These are phyloP conservation scores for Trifolium fragiferum DNA, from an alignment of 306 rosid species.

Conservation along the genomic window DNA sequence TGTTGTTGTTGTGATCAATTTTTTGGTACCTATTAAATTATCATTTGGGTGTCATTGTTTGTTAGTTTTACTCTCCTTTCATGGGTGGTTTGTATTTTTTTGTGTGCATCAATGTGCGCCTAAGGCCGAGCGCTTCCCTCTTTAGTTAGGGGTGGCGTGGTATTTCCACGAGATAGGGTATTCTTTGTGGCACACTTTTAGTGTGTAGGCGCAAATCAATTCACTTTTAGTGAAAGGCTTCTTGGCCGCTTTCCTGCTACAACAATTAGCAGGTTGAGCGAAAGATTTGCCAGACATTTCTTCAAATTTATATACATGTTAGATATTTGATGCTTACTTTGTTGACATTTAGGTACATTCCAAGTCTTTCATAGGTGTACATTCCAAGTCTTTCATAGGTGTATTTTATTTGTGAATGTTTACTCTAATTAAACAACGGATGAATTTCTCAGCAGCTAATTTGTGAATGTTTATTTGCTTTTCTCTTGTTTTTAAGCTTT, in stretches of 20 bases:
- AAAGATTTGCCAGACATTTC: conserved; percentile 37
- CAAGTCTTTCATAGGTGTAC: neutral
- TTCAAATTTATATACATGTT: too few species aligned
- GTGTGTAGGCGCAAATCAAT: conserved; percentile 48
- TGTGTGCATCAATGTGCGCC: conserved; percentile 23
- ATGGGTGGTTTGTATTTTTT: too few species aligned
- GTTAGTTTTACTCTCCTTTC: neutral
- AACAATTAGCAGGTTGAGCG: conserved; percentile 38
- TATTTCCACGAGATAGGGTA: conserved; percentile 52
- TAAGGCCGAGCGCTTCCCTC: conserved; percentile 60
- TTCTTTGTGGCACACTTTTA: conserved; percentile 49
- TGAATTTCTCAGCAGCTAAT: too few species aligned
- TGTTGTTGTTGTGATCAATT: too few species aligned
- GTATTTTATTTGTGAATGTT: too few species aligned
- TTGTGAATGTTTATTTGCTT: too few species aligned
- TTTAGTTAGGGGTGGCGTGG: conserved; percentile 55
- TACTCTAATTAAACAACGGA: too few species aligned
- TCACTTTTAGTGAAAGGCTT: conserved; percentile 19
- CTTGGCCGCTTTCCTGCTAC: conserved; percentile 48
- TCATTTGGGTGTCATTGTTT: too few species aligned
- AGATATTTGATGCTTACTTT: neutral
- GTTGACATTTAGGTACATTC: neutral
- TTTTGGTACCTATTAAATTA: too few species aligned
- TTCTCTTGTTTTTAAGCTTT: too few species aligned
- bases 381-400: too few species aligned